These are phyloP conservation scores for Pythium grandisporangium DNA, from an alignment of 352 stramenopile species.

Conservation along the genomic window DNA sequence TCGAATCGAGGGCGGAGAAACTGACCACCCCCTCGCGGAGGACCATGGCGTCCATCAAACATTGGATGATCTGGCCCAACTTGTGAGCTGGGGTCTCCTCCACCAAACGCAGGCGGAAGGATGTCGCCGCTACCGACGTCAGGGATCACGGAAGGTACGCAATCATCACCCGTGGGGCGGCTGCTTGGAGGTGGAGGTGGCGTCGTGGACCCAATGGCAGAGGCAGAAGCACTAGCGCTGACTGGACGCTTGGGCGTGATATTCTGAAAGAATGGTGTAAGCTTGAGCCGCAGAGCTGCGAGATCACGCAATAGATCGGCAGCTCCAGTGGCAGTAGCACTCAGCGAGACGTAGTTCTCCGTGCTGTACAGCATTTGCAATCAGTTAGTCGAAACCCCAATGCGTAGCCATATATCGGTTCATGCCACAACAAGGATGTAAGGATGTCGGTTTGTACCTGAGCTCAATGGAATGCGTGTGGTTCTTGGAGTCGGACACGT, in stretches of 20 bases:
- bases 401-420: too few relatives aligned
- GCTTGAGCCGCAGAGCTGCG: constrained; percentile 29
- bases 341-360: constrained; percentile 24
- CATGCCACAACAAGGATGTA: too few relatives aligned
- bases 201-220: too few relatives aligned
- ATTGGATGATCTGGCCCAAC: constrained; percentile 69
- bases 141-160: constrained; percentile 27
- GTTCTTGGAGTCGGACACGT: constrained; percentile 56
- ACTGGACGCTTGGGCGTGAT: constrained; percentile 31
- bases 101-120: constrained; percentile 45
- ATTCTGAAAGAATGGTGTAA: constrained; percentile 47
- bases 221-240: too few relatives aligned
- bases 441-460: constrained; percentile 26
- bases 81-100: constrained; percentile 57
- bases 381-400: too few relatives aligned
- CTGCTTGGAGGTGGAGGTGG: too few relatives aligned
- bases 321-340: constrained; percentile 15
- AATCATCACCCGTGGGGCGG: too few relatives aligned
- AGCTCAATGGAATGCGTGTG: constrained; percentile 70
- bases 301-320: constrained; percentile 42
- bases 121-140: constrained; percentile 54
- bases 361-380: too few relatives aligned
- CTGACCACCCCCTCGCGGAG: constrained; percentile 37
- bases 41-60: constrained; percentile 52
- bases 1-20: constrained; percentile 76